A percentile compares a stretch with the other conserved stretches of the same genome.
These are phyloP conservation scores for Hemileccinum hortonii DNA, from an alignment of 1,284 basidiomycete genomes.

Conservation along the genomic window DNA sequence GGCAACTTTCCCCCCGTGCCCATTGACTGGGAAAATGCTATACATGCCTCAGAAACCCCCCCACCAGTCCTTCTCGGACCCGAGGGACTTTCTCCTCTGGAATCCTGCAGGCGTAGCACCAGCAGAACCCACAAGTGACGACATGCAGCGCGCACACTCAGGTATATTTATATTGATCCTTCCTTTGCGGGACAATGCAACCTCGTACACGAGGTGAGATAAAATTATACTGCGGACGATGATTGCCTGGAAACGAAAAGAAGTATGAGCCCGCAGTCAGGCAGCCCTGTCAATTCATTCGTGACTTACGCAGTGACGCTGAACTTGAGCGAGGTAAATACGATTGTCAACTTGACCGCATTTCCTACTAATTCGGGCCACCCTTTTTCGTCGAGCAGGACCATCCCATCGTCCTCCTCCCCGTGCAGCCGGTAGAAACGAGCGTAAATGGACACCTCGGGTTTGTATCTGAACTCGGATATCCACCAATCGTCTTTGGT, in stretches of 20 bases:
- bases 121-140: not conserved
- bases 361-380: slow-evolving; percentile 34
- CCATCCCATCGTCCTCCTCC: slow-evolving; percentile 34
- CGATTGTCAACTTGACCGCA: slow-evolving; percentile 31
- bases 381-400: slow-evolving; percentile 31
- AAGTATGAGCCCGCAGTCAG: slow-evolving; percentile 8
- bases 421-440: slow-evolving; percentile 33
- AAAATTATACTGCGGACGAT: slow-evolving; percentile 22
- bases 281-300: not conserved
- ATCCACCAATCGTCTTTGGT: slow-evolving; percentile 38
- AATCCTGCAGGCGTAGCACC: not conserved
- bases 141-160: no score
- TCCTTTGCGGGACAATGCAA: not conserved
- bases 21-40: not conserved
- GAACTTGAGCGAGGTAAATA: slow-evolving; percentile 36
- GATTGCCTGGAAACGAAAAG: slow-evolving; percentile 22
- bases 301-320: slow-evolving; percentile 32
- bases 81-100: not conserved
- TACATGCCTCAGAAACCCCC: not conserved
- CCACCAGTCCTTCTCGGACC: not conserved
- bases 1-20: no score
- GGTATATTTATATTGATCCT: not conserved
- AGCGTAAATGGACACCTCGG: slow-evolving; percentile 33
- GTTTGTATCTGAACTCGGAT: slow-evolving; percentile 34
- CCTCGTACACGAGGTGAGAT: not conserved